phyloP scores from a whole-genome alignment of 352 stramenopile species.

The Globisporangium spinosum region DNA sequence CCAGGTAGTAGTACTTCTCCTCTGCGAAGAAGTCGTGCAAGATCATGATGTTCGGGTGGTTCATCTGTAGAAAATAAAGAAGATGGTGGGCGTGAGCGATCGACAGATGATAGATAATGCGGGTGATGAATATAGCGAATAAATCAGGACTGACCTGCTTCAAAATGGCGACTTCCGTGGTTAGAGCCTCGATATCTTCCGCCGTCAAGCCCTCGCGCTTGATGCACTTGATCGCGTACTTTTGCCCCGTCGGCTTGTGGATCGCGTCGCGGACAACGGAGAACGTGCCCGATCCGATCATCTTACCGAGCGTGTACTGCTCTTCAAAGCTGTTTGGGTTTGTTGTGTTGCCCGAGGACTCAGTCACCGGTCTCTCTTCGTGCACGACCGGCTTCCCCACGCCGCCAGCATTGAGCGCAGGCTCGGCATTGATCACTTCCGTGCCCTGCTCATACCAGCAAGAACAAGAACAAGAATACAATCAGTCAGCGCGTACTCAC shows the following conservation, averaged over 20 bases:
- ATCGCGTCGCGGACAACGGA: slow-evolving; percentile 84
- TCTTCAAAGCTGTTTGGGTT: slow-evolving; percentile 80
- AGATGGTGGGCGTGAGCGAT: background rate
- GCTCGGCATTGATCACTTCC: slow-evolving; percentile 33
- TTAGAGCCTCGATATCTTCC: slow-evolving; percentile 86
- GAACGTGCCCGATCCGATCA: slow-evolving; percentile 89
- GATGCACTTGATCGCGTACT: slow-evolving; percentile 92
- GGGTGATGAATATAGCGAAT: background rate
- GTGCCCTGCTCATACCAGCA: slow-evolving; percentile 26
- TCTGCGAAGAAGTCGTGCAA: slow-evolving; percentile 93
- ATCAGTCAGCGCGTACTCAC: background rate
- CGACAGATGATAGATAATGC: background rate
- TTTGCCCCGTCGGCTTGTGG: slow-evolving; percentile 78
- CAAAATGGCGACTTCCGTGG: slow-evolving; percentile 80
- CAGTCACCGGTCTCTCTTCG: slow-evolving; percentile 22
- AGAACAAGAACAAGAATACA: background rate
- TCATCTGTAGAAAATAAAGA: slow-evolving; percentile 47
- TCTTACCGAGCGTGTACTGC: slow-evolving; percentile 82
- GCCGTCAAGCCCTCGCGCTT: slow-evolving; percentile 84
- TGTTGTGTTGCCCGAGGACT: slow-evolving; percentile 15
- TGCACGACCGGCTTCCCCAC: slow-evolving; percentile 25
- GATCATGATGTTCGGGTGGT: slow-evolving; percentile 92
- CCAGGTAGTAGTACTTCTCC: slow-evolving; percentile 95
- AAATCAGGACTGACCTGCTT: slow-evolving; percentile 56
- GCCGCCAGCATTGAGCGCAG: slow-evolving; percentile 31